Conservation (phyloP, 257 asterid species). For the Solanum paucissectum region DNA sequence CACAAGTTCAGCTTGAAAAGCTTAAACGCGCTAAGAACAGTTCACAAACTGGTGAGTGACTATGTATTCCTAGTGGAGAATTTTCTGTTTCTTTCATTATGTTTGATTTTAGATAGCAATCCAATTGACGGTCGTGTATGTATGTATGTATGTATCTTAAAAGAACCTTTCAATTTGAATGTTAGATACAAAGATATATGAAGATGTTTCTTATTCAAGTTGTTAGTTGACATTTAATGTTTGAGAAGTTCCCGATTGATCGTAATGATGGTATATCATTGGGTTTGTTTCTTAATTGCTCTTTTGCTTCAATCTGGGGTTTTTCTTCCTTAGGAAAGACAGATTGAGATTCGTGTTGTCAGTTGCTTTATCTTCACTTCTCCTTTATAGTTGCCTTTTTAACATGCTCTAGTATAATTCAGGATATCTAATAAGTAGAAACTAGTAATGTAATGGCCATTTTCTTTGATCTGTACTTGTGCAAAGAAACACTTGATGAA, state of each 20-base stretch:
- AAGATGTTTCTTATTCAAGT: not conserved
- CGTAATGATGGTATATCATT: not conserved
- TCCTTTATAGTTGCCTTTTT: not conserved
- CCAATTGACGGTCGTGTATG: not conserved
- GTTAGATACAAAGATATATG: not conserved
- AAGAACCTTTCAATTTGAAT: not conserved
- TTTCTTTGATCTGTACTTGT: not conserved
- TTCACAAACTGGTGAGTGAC: conserved; percentile 37
- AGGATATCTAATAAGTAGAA: not conserved
- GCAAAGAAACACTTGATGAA: not conserved
- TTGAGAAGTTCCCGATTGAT: not conserved
- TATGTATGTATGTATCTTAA: not conserved
- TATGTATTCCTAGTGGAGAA: not conserved
- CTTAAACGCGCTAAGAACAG: conserved; percentile 38
- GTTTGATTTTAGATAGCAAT: not conserved
- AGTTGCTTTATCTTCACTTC: not conserved
- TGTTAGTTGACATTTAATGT: not conserved
- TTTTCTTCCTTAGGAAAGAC: not conserved
- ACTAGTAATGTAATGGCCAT: not conserved
- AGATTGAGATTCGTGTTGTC: not conserved
- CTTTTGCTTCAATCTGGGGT: not conserved
- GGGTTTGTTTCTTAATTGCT: not conserved
- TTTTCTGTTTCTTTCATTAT: not conserved
- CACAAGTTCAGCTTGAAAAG: conserved; percentile 60
- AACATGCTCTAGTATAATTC: not conserved